Evolutionary conservation across 441 rosid genomes (phyloP).

Genomic region (Gossypium davidsonii): DNA sequence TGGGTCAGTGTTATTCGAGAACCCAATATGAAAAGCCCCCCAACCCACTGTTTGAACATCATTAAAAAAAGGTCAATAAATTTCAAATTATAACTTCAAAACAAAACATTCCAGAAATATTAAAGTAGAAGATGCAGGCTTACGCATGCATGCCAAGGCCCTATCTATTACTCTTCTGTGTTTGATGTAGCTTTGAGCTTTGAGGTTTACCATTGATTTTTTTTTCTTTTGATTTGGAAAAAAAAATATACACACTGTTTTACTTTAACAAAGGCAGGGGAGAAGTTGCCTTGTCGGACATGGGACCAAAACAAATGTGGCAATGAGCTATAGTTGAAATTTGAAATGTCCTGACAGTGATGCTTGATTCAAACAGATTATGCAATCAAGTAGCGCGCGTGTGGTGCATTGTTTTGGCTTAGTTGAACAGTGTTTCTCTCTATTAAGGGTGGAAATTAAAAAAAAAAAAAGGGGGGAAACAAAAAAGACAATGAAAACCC

Average conservation of each 20-base stretch:
- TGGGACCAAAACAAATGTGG: slow-evolving; percentile 15
- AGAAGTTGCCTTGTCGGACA: slow-evolving; percentile 6
- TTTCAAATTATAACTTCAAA: too few species aligned
- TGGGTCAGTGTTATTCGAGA: slow-evolving; percentile 42
- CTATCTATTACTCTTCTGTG: not conserved
- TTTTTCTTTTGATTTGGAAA: not conserved
- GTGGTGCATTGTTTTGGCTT: not conserved
- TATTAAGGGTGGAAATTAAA: not conserved
- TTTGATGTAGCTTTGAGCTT: not conserved
- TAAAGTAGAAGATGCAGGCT: not conserved
- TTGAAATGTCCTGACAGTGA: not conserved
- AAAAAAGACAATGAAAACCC: not conserved
- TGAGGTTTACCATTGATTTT: not conserved
- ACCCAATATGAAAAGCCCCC: slow-evolving; percentile 58
- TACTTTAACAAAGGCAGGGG: not conserved
- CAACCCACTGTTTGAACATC: slow-evolving; percentile 39
- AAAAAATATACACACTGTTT: not conserved
- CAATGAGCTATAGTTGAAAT: not conserved
- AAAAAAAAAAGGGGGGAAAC: not conserved
- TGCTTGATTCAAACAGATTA: not conserved
- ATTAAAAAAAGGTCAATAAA: not conserved
- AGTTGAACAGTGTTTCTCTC: not conserved
- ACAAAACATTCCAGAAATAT: not conserved
- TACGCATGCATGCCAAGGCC: not conserved
- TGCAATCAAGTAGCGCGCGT: not conserved